Evolutionary conservation across 2,329 filamentous ascomycete genomes (phyloP), one percentile per base, ranked within the genome.

Genomic region (Monosporascus cannonballus): DNA sequence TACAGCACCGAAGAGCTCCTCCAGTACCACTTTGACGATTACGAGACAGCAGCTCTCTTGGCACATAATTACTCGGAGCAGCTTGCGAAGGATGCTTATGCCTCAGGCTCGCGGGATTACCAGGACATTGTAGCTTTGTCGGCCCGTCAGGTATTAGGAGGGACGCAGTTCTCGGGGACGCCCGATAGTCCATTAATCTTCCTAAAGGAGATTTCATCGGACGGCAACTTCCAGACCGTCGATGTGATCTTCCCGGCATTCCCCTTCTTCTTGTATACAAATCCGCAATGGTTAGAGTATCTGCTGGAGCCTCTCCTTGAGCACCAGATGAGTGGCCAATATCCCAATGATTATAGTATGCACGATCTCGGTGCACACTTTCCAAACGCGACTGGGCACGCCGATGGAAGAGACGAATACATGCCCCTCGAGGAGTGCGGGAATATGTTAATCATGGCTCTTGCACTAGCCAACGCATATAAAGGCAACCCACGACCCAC

Each of bases 211-310:
- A 93, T 94, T 52, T 90, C 87, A 1, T 91, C 87, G 2, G 88
- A 93, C 61, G 89, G 89, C 4, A 93, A 95, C 63, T 85, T 85
- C 68, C 89, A 94, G 66, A 94, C 89, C 0, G 87, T 94, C 11
- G 89, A 93, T 71, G 88, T 95, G 52, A 93, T 95, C 61, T 94
- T 91, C 73, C 90, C 89, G 0, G 80, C 89, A 0, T 92, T 90
- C 69, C 89, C 90, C 0, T 94, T 93, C 76, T 93, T 93, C 74
- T 68, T 93, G 20, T 94, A 93, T 65, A 91, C 89, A 18, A 91
- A 92, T 60, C 89, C 89, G 2, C 77, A 82, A 54, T 93, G 89
- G 88, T 73, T 92, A 52, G 86, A 84, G 1, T 92, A 92, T 63
- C 75, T 93, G 3, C 74, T 94, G 4, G 88, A 93, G 67, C 89